Percentiles rank a stretch among this genome's conserved stretches.
phyloP scores from a whole-genome alignment of 177 flowering plant species.

The Vitis hybrid region DNA sequence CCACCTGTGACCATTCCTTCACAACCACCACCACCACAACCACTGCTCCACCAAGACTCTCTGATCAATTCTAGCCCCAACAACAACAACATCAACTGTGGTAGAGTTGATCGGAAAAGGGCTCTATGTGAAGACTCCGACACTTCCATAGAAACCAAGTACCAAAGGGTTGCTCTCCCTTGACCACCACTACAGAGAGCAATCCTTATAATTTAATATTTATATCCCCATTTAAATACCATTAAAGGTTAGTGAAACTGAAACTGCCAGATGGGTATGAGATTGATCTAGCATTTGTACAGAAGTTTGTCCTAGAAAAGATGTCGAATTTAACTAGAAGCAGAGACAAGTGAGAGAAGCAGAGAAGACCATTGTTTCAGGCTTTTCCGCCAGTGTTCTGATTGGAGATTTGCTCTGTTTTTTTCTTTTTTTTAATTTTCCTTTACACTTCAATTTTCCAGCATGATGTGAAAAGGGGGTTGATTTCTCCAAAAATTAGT shows the following conservation, averaged over 20 bases:
- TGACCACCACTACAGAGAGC: constrained; percentile 20
- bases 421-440: background rate
- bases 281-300: constrained; percentile 35
- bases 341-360: constrained; percentile 2
- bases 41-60: constrained; percentile 30
- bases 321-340: constrained; percentile 14
- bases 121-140: constrained; percentile 42
- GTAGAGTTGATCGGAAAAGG: constrained; percentile 43
- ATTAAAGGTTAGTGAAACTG: constrained; percentile 18
- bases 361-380: constrained; percentile 5
- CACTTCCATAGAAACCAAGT: constrained; percentile 41
- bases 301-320: constrained; percentile 16
- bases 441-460: constrained; percentile 10
- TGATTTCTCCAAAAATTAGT: constrained; percentile 9
- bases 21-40: constrained; percentile 24
- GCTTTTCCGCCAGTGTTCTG: background rate
- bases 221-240: background rate
- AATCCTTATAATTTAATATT: background rate
- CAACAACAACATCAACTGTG: constrained; percentile 26
- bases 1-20: constrained; percentile 66
- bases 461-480: constrained; percentile 11
- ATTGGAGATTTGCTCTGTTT: constrained; percentile 2
- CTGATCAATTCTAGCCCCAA: constrained; percentile 9
- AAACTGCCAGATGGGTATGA: constrained; percentile 10
- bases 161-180: constrained; percentile 49